Conservation (phyloP, 1,284 basidiomycete genomes). For the Butyriboletus appendiculatus region DNA sequence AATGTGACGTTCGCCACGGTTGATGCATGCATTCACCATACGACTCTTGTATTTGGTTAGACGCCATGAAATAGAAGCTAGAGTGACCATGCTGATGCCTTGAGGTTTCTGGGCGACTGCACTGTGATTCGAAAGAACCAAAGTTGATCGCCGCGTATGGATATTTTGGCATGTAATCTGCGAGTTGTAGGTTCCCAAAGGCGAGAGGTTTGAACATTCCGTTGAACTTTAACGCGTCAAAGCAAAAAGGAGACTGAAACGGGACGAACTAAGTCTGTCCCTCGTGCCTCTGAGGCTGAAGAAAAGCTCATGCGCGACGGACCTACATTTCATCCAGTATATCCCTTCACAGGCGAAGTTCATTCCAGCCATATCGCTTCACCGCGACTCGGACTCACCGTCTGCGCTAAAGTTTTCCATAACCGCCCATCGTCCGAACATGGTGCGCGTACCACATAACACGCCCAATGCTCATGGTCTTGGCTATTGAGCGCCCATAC, state of each 20-base stretch:
- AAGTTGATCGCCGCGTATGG: neutral
- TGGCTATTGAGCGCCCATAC: neutral
- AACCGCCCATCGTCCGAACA: neutral
- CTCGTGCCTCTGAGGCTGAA: neutral
- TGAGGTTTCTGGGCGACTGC: conserved; percentile 2
- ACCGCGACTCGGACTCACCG: neutral
- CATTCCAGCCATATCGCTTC: neutral
- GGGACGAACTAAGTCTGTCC: neutral
- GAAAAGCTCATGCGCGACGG: neutral
- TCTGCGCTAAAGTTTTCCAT: neutral
- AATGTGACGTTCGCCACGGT: conserved; percentile 8
- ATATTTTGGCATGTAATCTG: neutral
- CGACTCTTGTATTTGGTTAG: neutral
- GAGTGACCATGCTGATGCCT: neutral
- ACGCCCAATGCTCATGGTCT: neutral
- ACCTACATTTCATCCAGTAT: neutral
- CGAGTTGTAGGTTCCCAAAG: neutral
- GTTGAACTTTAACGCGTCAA: neutral
- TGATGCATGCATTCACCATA: neutral
- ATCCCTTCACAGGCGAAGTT: neutral
- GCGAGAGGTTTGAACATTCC: neutral
- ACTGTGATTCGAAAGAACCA: conserved; percentile 2
- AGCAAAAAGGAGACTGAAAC: neutral
- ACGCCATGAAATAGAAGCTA: neutral
- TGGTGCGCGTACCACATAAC: neutral